These are phyloP conservation scores for Mrakia frigida DNA, from an alignment of 768 basidiomycete species.

Conservation along the genomic window DNA sequence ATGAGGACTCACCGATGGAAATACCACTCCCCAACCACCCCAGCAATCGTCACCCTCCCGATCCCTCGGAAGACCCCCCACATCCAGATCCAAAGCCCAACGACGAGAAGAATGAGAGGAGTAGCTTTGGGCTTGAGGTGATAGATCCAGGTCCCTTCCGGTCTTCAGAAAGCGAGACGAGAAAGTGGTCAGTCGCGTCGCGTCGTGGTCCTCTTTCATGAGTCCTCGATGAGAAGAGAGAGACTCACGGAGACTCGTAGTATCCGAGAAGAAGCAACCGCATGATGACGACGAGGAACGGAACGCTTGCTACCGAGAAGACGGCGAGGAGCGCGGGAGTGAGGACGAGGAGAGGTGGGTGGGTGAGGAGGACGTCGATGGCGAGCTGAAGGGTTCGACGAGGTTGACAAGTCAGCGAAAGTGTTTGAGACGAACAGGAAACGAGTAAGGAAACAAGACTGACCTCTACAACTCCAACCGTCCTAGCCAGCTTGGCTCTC, in stretches of 20 bases:
- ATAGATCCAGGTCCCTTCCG: constrained; percentile 49
- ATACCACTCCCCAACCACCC: constrained; percentile 89
- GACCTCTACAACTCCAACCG: constrained; percentile 30
- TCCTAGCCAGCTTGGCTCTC: constrained; percentile 12
- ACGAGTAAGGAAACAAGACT: background rate
- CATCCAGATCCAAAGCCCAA: constrained; percentile 63
- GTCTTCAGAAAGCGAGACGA: constrained; percentile 22
- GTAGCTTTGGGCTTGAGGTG: constrained; percentile 64
- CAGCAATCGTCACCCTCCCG: constrained; percentile 67
- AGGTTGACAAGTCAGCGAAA: background rate
- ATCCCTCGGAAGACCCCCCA: constrained; percentile 75
- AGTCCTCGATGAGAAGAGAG: no score
- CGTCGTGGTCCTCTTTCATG: background rate
- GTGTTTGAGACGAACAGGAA: background rate
- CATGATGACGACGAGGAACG: constrained; percentile 42
- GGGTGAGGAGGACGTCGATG: constrained; percentile 41
- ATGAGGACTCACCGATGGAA: constrained; percentile 56
- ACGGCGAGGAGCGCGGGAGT: constrained; percentile 42
- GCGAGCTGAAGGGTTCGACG: constrained; percentile 36
- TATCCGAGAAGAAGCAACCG: constrained; percentile 44
- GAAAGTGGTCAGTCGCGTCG: background rate
- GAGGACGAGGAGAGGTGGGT: constrained; percentile 43
- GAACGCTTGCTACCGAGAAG: constrained; percentile 40
- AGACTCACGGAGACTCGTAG: constrained; percentile 43
- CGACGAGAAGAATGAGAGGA: constrained; percentile 59